Percentiles rank a stretch among this genome's conserved stretches.
phyloP scores from a whole-genome alignment of 2,329 filamentous ascomycete genomes.

The Calonectria pseudoreteaudii region DNA sequence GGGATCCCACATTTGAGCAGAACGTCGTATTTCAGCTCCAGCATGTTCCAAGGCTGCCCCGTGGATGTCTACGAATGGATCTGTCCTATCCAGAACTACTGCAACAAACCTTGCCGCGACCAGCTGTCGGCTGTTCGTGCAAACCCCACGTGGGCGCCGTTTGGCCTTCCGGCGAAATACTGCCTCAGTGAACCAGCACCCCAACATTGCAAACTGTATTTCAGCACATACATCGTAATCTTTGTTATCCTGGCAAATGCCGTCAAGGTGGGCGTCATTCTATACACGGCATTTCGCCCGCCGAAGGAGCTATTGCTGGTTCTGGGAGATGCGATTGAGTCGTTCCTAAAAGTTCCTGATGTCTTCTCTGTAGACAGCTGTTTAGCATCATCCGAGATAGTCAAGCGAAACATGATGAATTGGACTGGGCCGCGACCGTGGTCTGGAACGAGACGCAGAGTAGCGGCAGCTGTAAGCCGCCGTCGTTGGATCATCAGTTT shows the following conservation, averaged over 20 bases:
- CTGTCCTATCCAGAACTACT: background rate
- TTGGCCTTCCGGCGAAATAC: background rate
- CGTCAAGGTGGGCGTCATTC: background rate
- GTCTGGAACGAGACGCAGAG: background rate
- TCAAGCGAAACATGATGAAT: background rate
- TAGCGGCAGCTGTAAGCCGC: constrained; percentile 2
- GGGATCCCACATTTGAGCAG: background rate
- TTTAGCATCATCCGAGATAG: background rate
- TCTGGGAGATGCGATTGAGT: constrained; percentile 7
- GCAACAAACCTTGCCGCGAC: background rate
- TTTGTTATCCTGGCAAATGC: background rate
- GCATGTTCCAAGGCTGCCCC: background rate
- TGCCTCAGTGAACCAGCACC: constrained; percentile 12
- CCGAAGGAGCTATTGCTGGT: constrained; percentile 6
- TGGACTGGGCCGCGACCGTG: constrained; percentile 1
- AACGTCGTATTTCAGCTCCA: background rate
- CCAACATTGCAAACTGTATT: background rate
- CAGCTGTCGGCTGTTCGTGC: background rate
- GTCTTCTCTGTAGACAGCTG: constrained; percentile 4
- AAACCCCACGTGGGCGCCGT: constrained; percentile 5
- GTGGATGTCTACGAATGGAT: background rate
- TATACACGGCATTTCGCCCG: constrained; percentile 6
- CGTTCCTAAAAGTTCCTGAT: constrained; percentile 2
- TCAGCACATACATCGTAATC: background rate
- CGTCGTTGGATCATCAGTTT: constrained; percentile 2